Percentiles rank a stretch among this genome's conserved stretches.
Conservation (phyloP, 352 stramenopile genomes). For the Globisporangium uncinulatum region DNA sequence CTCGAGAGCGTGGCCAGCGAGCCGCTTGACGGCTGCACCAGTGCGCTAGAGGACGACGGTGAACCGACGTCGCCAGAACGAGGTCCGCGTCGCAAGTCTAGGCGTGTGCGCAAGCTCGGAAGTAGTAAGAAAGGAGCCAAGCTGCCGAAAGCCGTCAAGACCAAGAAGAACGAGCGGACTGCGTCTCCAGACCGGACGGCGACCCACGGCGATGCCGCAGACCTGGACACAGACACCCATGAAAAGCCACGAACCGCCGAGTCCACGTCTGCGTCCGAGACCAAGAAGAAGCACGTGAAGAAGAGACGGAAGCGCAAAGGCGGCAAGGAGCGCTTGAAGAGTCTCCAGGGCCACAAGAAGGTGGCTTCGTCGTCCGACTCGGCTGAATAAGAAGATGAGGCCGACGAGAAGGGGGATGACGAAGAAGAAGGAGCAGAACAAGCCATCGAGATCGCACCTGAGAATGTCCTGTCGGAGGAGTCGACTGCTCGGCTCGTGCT, state of each 20-base stretch:
- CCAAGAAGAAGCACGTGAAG: constrained; percentile 10
- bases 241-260: neutral
- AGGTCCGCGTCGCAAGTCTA: constrained; percentile 5
- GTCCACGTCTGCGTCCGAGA: neutral
- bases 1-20: constrained; percentile 1
- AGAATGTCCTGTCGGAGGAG: neutral
- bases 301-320: constrained; percentile 6
- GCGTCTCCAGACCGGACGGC: neutral
- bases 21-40: constrained; percentile 24
- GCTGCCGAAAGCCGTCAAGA: constrained; percentile 5
- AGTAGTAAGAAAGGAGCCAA: constrained; percentile 9
- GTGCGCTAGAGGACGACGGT: constrained; percentile 19
- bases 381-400: neutral
- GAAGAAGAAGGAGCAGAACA: neutral
- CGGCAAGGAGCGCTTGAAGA: constrained; percentile 3
- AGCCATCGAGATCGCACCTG: neutral
- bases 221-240: neutral
- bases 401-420: neutral
- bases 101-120: constrained; percentile 3
- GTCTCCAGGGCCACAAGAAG: neutral
- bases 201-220: neutral
- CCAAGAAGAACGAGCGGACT: constrained; percentile 13
- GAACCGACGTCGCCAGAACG: constrained; percentile 1
- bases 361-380: neutral
- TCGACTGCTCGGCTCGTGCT: constrained; percentile 9